Base-by-base conservation (phyloP, 495 filamentous ascomycete species). In the Penicillium lividum region DNA sequence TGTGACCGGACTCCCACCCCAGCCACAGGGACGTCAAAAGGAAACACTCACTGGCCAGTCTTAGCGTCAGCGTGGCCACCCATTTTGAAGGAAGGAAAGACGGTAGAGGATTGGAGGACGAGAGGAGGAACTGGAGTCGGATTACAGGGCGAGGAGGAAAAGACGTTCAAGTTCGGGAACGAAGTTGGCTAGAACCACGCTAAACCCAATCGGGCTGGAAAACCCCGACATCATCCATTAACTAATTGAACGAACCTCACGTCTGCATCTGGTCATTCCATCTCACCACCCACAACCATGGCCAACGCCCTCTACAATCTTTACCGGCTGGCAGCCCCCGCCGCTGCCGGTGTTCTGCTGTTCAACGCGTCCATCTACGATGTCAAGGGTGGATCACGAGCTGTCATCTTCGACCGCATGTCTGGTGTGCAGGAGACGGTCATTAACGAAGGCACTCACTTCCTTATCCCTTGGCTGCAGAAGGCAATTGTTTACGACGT, bases 391-490 rank as follows among this genome's bases (percentile, higher is more conserved):
- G 94, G 94, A 59, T 86, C 87, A 43, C 85, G 94, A 54, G 94
- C 93, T 16, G 94, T 99, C 70, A 99, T 99, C 80, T 99, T 99
- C 86, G 95, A 99, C 79, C 80, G 94, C 29, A 59, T 97, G 60
- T 86, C 89, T 25, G 94, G 94, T 73, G 94, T 99, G 57, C 90
- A 94, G 78, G 93, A 98, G 69, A 78, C 82, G 53, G 94, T 98
- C 53, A 78, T 93, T 68, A 93, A 92, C 73, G 94, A 99, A 77
- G 94, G 94, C 73, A 99, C 94, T 43, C 94, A 99, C 75, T 96
- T 99, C 77, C 80, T 98, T 45, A 74, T 99, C 44, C 94, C 94
- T 1, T 99, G 94, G 94, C 77, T 99, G 69, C 94, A 99, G 71
- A 87, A 86, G 78, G 88, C 87, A 62, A 95, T 99, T 74, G 81